phyloP scores from a whole-genome alignment of 2,329 filamentous ascomycete species.

The Cladophialophora chaetospira region DNA sequence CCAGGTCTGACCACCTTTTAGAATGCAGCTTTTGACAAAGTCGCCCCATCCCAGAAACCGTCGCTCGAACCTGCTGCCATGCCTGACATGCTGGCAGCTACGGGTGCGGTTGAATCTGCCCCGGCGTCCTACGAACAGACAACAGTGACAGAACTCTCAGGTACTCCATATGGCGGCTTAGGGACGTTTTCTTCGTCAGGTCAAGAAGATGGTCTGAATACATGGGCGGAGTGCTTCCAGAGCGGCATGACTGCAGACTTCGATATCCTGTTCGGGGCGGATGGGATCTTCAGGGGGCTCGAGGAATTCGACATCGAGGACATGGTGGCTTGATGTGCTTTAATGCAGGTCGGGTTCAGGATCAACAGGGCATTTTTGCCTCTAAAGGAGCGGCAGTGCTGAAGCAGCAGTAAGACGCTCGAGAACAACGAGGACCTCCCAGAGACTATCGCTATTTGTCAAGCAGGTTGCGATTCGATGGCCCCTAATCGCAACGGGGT shows the following conservation, averaged over 20 bases:
- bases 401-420: too few species aligned
- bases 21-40: slow-evolving; percentile 15
- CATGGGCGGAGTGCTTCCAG: slow-evolving; percentile 8
- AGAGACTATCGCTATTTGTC: too few species aligned
- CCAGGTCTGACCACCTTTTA: too few species aligned
- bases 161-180: background rate
- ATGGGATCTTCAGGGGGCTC: slow-evolving; percentile 10
- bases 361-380: too few species aligned
- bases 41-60: slow-evolving; percentile 4
- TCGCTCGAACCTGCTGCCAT: background rate
- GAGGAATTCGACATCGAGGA: slow-evolving; percentile 3
- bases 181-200: background rate
- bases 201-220: slow-evolving; percentile 7
- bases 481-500: too few species aligned
- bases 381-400: too few species aligned
- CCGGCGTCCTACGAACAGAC: background rate
- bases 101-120: background rate
- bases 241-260: slow-evolving; percentile 6
- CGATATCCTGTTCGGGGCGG: slow-evolving; percentile 9
- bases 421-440: too few species aligned
- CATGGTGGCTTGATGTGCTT: background rate
- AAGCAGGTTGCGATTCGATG: too few species aligned
- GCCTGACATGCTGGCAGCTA: background rate
- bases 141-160: background rate
- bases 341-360: background rate